Conservation (phyloP, 352 stramenopile species). For the Globisporangium polare region DNA sequence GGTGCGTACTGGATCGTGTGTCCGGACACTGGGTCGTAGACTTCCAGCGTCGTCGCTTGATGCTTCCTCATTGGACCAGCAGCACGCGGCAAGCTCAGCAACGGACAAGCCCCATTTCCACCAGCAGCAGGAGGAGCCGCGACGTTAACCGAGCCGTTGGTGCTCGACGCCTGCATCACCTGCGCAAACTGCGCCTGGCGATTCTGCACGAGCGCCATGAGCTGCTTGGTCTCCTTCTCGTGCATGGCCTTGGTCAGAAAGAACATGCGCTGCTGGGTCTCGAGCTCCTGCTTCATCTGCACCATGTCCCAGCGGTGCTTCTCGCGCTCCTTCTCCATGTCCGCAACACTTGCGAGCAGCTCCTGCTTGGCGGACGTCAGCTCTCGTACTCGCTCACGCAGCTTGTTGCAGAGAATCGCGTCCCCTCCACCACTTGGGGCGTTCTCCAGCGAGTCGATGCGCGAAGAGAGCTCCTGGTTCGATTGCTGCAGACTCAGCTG, state of each 20-base stretch:
- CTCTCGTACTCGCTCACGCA: slow-evolving; percentile 29
- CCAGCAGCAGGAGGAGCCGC: not conserved
- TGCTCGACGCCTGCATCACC: slow-evolving; percentile 24
- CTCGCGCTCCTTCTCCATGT: slow-evolving; percentile 28
- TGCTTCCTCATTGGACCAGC: not conserved
- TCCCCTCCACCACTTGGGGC: slow-evolving; percentile 35
- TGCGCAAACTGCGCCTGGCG: slow-evolving; percentile 37
- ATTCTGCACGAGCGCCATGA: slow-evolving; percentile 36
- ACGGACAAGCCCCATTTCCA: too few relatives aligned
- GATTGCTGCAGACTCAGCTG: slow-evolving; percentile 16
- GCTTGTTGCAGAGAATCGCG: slow-evolving; percentile 46
- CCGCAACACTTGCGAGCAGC: slow-evolving; percentile 20
- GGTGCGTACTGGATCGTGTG: slow-evolving; percentile 19
- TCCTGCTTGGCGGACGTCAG: slow-evolving; percentile 21
- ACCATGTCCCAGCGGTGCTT: slow-evolving; percentile 34
- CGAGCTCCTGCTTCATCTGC: slow-evolving; percentile 29
- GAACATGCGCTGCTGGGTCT: slow-evolving; percentile 31
- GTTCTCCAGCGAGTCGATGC: slow-evolving; percentile 37
- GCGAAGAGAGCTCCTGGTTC: slow-evolving; percentile 23
- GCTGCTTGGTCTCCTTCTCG: slow-evolving; percentile 62
- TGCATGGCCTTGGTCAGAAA: slow-evolving; percentile 61
- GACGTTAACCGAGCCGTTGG: not conserved
- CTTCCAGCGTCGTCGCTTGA: slow-evolving; percentile 14
- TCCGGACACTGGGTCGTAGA: slow-evolving; percentile 47
- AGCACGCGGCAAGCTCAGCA: not conserved